Evolutionary conservation across 768 basidiomycete species (phyloP), one percentile per base, ranked within the genome.

Genomic region (Postia placenta): DNA sequence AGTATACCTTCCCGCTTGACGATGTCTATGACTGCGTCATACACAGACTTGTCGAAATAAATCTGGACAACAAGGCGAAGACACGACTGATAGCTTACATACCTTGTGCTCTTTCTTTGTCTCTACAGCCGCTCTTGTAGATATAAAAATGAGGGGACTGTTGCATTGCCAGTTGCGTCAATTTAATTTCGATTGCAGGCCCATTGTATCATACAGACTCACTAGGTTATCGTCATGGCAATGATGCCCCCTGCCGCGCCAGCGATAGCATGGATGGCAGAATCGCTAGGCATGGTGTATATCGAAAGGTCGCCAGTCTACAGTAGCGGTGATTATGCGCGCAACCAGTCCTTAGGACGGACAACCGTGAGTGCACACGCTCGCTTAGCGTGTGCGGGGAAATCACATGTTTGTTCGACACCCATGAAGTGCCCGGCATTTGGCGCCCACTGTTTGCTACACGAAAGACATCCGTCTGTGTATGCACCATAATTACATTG

Each of bases 151-250:
- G 28, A 99, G 76, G 5, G 96, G 96, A 62, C 92, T 96, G 50
- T 38, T 48, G 40, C 22, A 2, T 11, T 36, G 9, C 9, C 30
- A 33, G n/a, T n/a, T n/a, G n/a, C n/a, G n/a, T n/a, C n/a, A n/a
- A n/a, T n/a, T n/a, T n/a, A n/a, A n/a, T n/a, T n/a, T n/a, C n/a
- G n/a, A n/a, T n/a, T n/a, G n/a, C n/a, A n/a, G 33, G 14, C 19
- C 39, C 44, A 4, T 28, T 35, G 27, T 19, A 28, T 4, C 15
- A 20, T 3, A 15, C 24, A 9, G 22, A 64, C 85, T 67, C 56
- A 87, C 92, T 91, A 91, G 47, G 88, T 92, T 28, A 75, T 81
- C n/a, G 80, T 77, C 93, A 98, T 96, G 20, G 95, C 92, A 5
- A 80, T 67, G 59, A 95, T 85, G 22, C 95, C 95, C 42, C 92